Evolutionary conservation across 495 filamentous ascomycete genomes (phyloP), one percentile per base, ranked within the genome.

Genomic region (Glutinoglossum americanum): DNA sequence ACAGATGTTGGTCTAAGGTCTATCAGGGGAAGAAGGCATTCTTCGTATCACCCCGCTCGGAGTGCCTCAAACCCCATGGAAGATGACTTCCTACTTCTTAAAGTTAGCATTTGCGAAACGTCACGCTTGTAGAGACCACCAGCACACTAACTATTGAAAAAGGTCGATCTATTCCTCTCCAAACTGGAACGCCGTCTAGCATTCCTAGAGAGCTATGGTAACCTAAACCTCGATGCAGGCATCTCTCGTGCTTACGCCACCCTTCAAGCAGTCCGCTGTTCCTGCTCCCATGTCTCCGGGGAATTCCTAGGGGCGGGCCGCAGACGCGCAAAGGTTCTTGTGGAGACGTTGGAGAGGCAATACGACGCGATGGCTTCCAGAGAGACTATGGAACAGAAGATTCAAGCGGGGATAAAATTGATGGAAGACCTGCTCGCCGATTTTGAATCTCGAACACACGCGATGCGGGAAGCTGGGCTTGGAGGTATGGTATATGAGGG

Each of bases 331-430:
- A 82, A 83, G 62, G 80, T 95, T 48, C 78, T 97, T 67, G 87
- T 99, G 19, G 92, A 97, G 59, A 94, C 87, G 1, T 73, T 99
- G n/a, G 92, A 99, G 65, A 78, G 76, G 13, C 76, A 85, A 60
- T 98, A 97, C 69, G 85, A 90, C 59, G 89, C 81, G n/a, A 68
- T 99, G 57, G 81, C 77, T 7, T 85, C 82, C 10, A 89, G 88
- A 60, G 89, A 83, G 58, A 87, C 92, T 3, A 68, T 97, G 65
- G 86, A 89, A 62, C 87, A 93, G 62, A 96, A 96, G 68, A 88
- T 89, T 3, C 81, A 85, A 59, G 81, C 85, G 21, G 87, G 87
- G 11, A 80, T 99, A 59, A 83, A 84, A 55, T 70, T 97, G 56
- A 82, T 96, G 67, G 89, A 97, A 62, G 76, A 70, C 30, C 83